phyloP scores from a whole-genome alignment of 2,329 filamentous ascomycete genomes.

The Xylariaceae sp. region DNA sequence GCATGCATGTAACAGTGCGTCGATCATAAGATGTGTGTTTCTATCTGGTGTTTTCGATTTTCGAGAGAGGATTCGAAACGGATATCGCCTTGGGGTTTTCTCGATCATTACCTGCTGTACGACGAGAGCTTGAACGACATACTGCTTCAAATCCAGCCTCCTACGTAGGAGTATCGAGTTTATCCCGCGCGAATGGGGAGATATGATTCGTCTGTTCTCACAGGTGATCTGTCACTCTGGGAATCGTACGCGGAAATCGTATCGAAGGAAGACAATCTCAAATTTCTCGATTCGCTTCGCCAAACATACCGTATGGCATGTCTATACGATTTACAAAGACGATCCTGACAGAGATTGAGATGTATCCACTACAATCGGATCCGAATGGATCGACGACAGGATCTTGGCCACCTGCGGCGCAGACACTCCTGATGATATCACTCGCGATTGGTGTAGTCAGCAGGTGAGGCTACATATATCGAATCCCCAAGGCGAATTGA shows the following conservation, averaged over 20 bases:
- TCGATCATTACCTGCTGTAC: background rate
- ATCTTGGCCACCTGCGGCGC: too few species aligned
- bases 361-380: too few species aligned
- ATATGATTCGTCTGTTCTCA: background rate
- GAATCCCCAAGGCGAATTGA: background rate
- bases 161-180: background rate
- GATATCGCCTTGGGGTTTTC: background rate
- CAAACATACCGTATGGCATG: too few species aligned
- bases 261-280: background rate
- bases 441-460: background rate
- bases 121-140: background rate
- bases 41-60: background rate
- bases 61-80: background rate
- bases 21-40: background rate
- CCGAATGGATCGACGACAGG: too few species aligned
- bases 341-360: too few species aligned
- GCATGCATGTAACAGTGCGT: background rate
- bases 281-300: too few species aligned
- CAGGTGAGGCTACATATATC: background rate
- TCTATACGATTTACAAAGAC: too few species aligned
- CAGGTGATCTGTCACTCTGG: background rate
- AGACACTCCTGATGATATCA: too few species aligned
- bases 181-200: too few species aligned
- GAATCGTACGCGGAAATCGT: background rate
- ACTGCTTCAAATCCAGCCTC: background rate